A percentile compares a stretch with the other conserved stretches of the same genome.
phyloP scores from a whole-genome alignment of 805 yeast species.

The Kodamaea restingae region DNA sequence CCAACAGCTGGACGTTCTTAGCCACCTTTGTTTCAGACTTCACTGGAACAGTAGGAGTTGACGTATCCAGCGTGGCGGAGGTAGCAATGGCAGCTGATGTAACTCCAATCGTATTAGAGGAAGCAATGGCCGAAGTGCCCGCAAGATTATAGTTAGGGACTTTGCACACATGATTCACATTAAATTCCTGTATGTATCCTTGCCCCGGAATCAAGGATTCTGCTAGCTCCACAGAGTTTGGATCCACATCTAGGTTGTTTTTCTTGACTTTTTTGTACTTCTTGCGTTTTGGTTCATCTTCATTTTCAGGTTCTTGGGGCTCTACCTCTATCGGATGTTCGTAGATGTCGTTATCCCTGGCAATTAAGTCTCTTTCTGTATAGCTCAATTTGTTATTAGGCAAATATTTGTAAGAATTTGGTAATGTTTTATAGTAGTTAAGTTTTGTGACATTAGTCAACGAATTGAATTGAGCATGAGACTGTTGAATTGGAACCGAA shows the following conservation, averaged over 20 bases:
- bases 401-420: constrained; percentile 18
- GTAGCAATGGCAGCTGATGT: neutral
- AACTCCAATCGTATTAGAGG: neutral
- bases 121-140: constrained; percentile 13
- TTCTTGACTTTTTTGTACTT: constrained; percentile 25
- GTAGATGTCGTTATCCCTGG: constrained; percentile 26
- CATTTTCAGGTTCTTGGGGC: constrained; percentile 25
- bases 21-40: constrained; percentile 17
- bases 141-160: constrained; percentile 41
- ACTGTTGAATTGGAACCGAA: constrained; percentile 27
- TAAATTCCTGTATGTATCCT: constrained; percentile 42
- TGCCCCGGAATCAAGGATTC: constrained; percentile 42
- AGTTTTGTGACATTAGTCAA: constrained; percentile 32
- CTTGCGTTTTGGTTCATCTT: constrained; percentile 17
- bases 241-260: constrained; percentile 31
- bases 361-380: constrained; percentile 32
- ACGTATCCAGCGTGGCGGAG: neutral
- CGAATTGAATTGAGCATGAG: constrained; percentile 33
- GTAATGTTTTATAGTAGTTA: constrained; percentile 32
- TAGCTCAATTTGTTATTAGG: constrained; percentile 28
- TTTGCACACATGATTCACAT: constrained; percentile 36
- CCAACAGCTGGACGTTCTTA: constrained; percentile 33
- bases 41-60: constrained; percentile 3
- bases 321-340: constrained; percentile 32
- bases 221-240: constrained; percentile 36